phyloP scores from a whole-genome alignment of 192 early-diverging fungal species.

The Kappamyces sp. region DNA sequence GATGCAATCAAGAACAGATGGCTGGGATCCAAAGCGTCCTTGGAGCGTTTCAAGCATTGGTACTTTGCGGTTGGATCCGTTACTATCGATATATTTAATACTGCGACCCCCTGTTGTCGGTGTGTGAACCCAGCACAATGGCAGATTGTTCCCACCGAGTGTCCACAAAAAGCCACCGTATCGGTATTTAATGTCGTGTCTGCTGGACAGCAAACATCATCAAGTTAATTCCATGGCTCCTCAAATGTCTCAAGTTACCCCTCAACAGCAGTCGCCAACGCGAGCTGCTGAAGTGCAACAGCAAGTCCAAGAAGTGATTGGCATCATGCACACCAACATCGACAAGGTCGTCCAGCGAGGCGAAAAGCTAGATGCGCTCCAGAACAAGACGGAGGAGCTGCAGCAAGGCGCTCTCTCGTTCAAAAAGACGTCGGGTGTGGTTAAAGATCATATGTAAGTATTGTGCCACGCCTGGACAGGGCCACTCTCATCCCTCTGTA shows the following conservation, averaged over 20 bases:
- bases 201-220: no score
- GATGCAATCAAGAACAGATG: no score
- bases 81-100: no score
- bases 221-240: background rate
- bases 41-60: no score
- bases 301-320: constrained; percentile 88
- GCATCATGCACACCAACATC: constrained; percentile 69
- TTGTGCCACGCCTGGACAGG: background rate
- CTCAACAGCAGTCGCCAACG: constrained; percentile 6
- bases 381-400: constrained; percentile 75
- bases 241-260: background rate
- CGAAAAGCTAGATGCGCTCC: constrained; percentile 73
- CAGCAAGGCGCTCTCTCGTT: constrained; percentile 66
- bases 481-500: background rate
- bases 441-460: constrained; percentile 72
- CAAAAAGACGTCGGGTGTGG: constrained; percentile 66
- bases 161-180: no score
- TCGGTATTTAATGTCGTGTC: no score
- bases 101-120: no score
- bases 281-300: constrained; percentile 15
- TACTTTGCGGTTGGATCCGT: no score
- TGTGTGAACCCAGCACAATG: no score
- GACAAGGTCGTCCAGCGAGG: constrained; percentile 78
- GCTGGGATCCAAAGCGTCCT: no score
- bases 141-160: no score